These are phyloP conservation scores for Xylariaceae sp. DNA, from an alignment of 2,329 filamentous ascomycete genomes.

Conservation along the genomic window DNA sequence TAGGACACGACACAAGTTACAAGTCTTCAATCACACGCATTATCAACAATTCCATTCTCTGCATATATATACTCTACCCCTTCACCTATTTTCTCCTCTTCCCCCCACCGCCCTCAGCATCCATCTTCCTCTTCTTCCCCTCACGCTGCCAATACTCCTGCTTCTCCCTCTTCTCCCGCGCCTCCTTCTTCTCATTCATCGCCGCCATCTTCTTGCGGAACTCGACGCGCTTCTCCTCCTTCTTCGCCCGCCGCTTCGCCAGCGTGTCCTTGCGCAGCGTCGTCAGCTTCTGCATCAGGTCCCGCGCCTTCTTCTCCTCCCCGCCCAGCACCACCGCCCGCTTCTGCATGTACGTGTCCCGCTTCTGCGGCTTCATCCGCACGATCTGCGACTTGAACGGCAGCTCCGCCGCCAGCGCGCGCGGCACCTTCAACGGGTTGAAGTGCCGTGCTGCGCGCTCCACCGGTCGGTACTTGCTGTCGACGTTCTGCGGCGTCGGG, in stretches of 20 bases:
- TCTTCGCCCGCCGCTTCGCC: slow-evolving; percentile 74
- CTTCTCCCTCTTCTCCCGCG: slow-evolving; percentile 82
- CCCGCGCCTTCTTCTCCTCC: slow-evolving; percentile 84
- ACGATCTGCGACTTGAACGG: slow-evolving; percentile 92
- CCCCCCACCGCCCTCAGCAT: slow-evolving; percentile 36
- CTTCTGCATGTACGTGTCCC: slow-evolving; percentile 88
- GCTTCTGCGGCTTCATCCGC: slow-evolving; percentile 71
- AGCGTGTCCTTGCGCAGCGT: slow-evolving; percentile 87
- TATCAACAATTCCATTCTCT: too few relatives aligned
- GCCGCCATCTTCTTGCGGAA: slow-evolving; percentile 81
- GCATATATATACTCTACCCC: neutral
- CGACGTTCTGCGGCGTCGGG: slow-evolving; percentile 71
- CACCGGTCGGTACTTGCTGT: slow-evolving; percentile 74
- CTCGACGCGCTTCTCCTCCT: slow-evolving; percentile 77
- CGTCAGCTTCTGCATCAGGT: slow-evolving; percentile 88
- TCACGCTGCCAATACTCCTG: slow-evolving; percentile 91
- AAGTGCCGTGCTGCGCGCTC: slow-evolving; percentile 67
- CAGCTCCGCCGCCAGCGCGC: slow-evolving; percentile 72
- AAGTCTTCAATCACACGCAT: too few relatives aligned
- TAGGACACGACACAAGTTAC: too few relatives aligned
- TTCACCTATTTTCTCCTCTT: slow-evolving; percentile 32
- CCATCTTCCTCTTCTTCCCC: slow-evolving; percentile 61
- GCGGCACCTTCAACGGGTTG: slow-evolving; percentile 72
- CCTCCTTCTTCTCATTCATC: slow-evolving; percentile 76
- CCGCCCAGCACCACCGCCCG: slow-evolving; percentile 79